Evolutionary conservation across 1,139 yeast genomes (phyloP).

Genomic region (Waltiozyma sp.): DNA sequence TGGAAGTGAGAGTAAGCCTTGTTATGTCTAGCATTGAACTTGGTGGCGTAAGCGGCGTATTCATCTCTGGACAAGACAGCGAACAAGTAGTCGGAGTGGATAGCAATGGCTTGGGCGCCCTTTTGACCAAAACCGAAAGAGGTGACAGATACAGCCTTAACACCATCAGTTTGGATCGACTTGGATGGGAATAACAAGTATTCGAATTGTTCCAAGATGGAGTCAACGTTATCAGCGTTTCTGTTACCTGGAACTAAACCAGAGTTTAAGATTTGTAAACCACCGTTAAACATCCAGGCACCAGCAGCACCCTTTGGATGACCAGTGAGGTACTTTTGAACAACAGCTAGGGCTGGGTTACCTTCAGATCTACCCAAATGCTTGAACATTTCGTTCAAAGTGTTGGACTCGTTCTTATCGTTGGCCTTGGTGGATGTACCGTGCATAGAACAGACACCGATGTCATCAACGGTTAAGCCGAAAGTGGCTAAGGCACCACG

Average conservation of each 20-base stretch:
- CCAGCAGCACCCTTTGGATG: constrained; percentile 99
- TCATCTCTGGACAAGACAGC: constrained; percentile 66
- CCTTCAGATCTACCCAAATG: constrained; percentile 97
- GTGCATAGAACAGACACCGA: constrained; percentile 98
- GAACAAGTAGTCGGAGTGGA: constrained; percentile 88
- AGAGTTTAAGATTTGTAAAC: constrained; percentile 79
- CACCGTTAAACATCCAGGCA: constrained; percentile 99
- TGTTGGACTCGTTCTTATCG: constrained; percentile 93
- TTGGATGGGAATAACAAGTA: constrained; percentile 91
- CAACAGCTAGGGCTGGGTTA: constrained; percentile 94
- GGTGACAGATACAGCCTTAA: constrained; percentile 93
- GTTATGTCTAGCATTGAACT: constrained; percentile 76
- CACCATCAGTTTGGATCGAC: constrained; percentile 88
- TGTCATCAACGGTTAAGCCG: constrained; percentile 86
- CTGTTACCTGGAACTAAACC: constrained; percentile 98
- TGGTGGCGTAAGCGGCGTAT: constrained; percentile 57
- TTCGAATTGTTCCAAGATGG: constrained; percentile 68
- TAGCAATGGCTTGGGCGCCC: constrained; percentile 91
- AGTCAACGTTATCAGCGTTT: constrained; percentile 94
- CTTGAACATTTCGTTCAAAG: constrained; percentile 82
- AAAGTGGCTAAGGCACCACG: constrained; percentile 95
- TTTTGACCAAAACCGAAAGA: constrained; percentile 99
- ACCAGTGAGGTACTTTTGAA: constrained; percentile 98
- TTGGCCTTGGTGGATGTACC: constrained; percentile 98
- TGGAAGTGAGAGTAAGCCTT: constrained; percentile 93